These are phyloP conservation scores for Ophiostoma pallidulum DNA, from an alignment of 2,329 filamentous ascomycete genomes.

Conservation along the genomic window DNA sequence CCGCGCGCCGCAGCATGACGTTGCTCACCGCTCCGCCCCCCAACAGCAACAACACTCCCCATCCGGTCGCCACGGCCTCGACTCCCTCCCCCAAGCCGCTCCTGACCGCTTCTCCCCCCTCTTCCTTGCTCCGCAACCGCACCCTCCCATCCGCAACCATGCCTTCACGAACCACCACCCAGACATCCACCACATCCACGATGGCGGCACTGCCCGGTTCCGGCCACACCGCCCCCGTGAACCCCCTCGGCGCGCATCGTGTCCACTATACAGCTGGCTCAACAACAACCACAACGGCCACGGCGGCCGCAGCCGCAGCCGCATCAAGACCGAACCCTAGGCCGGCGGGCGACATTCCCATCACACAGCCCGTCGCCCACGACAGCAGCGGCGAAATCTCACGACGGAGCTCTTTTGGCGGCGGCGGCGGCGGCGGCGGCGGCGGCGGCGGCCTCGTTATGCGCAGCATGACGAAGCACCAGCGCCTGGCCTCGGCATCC, in stretches of 20 bases:
- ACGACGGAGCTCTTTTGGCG: conserved; percentile 8
- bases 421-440: conserved; percentile 6
- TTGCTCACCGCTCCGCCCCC: not conserved
- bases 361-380: conserved; percentile 1
- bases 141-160: not conserved
- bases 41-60: not conserved
- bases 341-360: not conserved
- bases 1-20: not conserved
- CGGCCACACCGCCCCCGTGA: not conserved
- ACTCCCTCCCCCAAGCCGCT: not conserved
- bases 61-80: not conserved
- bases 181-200: not conserved
- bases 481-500: not conserved
- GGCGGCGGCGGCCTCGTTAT: conserved; percentile 8
- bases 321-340: not conserved
- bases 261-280: not conserved
- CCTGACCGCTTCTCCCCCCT: not conserved
- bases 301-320: not conserved
- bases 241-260: conserved; percentile 8
- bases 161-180: conserved; percentile 9
- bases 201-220: not conserved
- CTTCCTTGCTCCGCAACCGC: no score
- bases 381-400: conserved; percentile 8
- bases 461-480: not conserved
- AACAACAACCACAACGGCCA: not conserved